These are phyloP conservation scores for Penicillium concentricum DNA, from an alignment of 2,329 filamentous ascomycete genomes.

Conservation along the genomic window DNA sequence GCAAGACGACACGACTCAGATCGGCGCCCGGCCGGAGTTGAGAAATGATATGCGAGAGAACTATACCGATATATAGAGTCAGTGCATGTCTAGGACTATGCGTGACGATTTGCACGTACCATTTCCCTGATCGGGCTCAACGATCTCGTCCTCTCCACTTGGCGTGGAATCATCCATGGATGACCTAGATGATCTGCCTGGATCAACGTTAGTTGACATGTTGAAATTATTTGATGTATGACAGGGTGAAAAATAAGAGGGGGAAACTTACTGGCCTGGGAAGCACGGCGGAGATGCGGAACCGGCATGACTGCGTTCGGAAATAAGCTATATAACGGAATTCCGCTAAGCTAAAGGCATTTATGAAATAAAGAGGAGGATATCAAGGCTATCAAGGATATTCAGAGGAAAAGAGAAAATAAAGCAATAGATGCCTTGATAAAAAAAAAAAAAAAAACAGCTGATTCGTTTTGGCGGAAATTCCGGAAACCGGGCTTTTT, in stretches of 20 bases:
- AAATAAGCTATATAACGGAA: slow-evolving; percentile 8
- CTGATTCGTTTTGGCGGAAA: slow-evolving; percentile 2
- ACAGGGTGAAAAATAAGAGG: background rate
- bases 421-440: background rate
- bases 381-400: background rate
- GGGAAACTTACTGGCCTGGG: slow-evolving; percentile 36
- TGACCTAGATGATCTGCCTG: slow-evolving; percentile 58
- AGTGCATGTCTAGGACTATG: background rate
- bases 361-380: background rate
- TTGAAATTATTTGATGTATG: slow-evolving; percentile 1
- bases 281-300: slow-evolving; percentile 39
- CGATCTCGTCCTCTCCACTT: slow-evolving; percentile 70
- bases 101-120: slow-evolving; percentile 49
- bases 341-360: background rate
- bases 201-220: slow-evolving; percentile 27
- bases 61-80: slow-evolving; percentile 48
- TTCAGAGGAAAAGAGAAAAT: background rate
- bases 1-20: slow-evolving; percentile 87
- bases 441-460: background rate
- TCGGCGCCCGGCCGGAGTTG: slow-evolving; percentile 94
- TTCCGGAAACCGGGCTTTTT: slow-evolving; percentile 1
- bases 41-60: slow-evolving; percentile 95
- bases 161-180: slow-evolving; percentile 57
- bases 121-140: slow-evolving; percentile 92
- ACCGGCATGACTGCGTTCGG: slow-evolving; percentile 35